Conservation (phyloP, 2,329 filamentous ascomycete genomes). For the Botryotinia globosa region DNA sequence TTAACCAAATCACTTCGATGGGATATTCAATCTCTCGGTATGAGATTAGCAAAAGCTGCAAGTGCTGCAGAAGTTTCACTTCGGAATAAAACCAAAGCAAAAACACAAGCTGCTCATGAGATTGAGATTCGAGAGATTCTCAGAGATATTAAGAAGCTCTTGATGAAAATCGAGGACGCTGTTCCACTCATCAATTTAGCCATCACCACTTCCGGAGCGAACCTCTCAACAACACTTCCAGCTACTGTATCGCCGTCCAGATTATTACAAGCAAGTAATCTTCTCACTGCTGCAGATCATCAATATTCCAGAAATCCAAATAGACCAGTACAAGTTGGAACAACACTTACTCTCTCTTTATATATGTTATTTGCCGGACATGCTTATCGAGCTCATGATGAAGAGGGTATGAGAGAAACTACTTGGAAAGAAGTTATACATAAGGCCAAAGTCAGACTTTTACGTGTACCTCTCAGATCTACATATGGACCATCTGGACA, state of each 20-base stretch:
- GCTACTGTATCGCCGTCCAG: constrained; percentile 85
- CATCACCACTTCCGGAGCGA: constrained; percentile 90
- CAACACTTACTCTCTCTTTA: constrained; percentile 78
- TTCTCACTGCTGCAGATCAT: constrained; percentile 81
- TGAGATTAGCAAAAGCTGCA: constrained; percentile 69
- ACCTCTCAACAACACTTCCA: constrained; percentile 74
- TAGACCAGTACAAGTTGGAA: constrained; percentile 75
- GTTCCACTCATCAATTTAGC: constrained; percentile 90
- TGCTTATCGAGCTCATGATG: constrained; percentile 47
- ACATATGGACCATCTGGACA: constrained; percentile 18
- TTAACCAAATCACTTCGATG: constrained; percentile 79
- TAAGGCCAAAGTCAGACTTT: constrained; percentile 79
- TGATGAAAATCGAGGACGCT: constrained; percentile 81
- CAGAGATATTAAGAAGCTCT: constrained; percentile 68
- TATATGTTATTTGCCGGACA: constrained; percentile 96
- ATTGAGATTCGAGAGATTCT: constrained; percentile 68
- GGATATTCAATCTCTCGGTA: constrained; percentile 78
- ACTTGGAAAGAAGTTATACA: constrained; percentile 97
- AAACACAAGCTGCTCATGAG: constrained; percentile 55
- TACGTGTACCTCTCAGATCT: constrained; percentile 34
- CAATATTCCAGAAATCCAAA: constrained; percentile 68
- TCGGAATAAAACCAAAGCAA: constrained; percentile 45
- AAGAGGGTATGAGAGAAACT: constrained; percentile 40
- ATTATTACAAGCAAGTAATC: constrained; percentile 86
- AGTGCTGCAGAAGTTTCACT: constrained; percentile 55